A percentile compares a stretch with the other conserved stretches of the same genome.
phyloP scores from a whole-genome alignment of 805 yeast genomes.

The Saccharomycopsis malanga region DNA sequence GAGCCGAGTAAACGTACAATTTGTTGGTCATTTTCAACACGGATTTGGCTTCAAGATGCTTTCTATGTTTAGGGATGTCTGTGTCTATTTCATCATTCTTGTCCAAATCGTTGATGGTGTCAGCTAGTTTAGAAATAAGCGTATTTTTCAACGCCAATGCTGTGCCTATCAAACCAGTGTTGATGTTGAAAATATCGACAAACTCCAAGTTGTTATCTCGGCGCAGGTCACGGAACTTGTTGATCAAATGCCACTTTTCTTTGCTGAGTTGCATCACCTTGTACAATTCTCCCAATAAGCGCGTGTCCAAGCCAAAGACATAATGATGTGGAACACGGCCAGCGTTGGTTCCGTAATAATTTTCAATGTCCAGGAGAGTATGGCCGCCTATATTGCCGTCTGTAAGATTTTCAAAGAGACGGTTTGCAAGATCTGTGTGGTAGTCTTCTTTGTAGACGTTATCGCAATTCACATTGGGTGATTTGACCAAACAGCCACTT shows the following conservation, averaged over 20 bases:
- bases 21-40: constrained; percentile 10
- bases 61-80: too few relatives aligned
- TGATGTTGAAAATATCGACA: constrained; percentile 9
- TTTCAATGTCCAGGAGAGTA: too few relatives aligned
- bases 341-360: too few relatives aligned
- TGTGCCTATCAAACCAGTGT: constrained; percentile 7
- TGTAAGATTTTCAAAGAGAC: not conserved
- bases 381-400: too few relatives aligned
- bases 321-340: not conserved
- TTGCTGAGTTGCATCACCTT: constrained; percentile 9
- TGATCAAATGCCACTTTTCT: constrained; percentile 10
- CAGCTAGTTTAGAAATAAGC: not conserved
- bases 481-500: constrained; percentile 8
- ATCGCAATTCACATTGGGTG: constrained; percentile 11
- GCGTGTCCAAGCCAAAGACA: constrained; percentile 10
- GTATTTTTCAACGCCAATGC: constrained; percentile 7
- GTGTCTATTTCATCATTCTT: not conserved
- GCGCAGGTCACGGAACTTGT: not conserved
- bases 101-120: constrained; percentile 3
- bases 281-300: constrained; percentile 8
- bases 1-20: constrained; percentile 6
- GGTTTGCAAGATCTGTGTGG: not conserved
- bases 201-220: not conserved
- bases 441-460: not conserved
- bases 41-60: not conserved